These are phyloP conservation scores for Ambrosia artemisiifolia DNA, from an alignment of 129 eudicot genomes.

Conservation along the genomic window DNA sequence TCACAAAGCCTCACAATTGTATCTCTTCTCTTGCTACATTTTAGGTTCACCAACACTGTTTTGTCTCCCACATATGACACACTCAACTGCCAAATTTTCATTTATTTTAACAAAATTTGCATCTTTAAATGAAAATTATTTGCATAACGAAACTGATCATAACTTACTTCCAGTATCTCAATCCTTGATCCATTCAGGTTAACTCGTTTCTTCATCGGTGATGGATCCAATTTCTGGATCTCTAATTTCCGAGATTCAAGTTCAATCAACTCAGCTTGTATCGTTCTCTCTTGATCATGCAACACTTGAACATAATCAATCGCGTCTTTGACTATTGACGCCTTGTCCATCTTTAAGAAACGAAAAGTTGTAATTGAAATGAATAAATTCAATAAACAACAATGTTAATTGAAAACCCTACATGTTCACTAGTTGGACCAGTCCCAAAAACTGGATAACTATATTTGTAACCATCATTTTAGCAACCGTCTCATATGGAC, in stretches of 20 bases:
- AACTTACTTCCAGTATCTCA: conserved; percentile 62
- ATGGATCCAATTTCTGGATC: conserved; percentile 13
- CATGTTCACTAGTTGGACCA: too few species aligned
- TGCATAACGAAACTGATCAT: not conserved
- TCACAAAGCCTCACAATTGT: conserved; percentile 70
- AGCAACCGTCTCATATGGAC: too few species aligned
- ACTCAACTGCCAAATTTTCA: conserved; percentile 41
- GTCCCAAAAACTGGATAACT: too few species aligned
- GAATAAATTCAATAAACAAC: too few species aligned
- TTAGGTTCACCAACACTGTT: conserved; percentile 57
- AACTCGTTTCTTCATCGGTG: conserved; percentile 29
- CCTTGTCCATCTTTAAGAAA: conserved; percentile 73
- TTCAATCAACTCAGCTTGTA: conserved; percentile 49
- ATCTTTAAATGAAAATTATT: not conserved
- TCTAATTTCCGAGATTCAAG: conserved; percentile 39
- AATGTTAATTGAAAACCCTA: too few species aligned
- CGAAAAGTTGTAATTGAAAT: too few species aligned
- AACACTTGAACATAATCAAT: conserved; percentile 59
- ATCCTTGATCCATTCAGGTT: conserved; percentile 28
- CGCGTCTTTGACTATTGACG: conserved; percentile 82
- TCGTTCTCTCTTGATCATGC: conserved; percentile 57
- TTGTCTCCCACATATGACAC: conserved; percentile 58
- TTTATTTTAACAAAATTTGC: not conserved
- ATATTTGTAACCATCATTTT: too few species aligned
- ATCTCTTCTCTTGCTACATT: conserved; percentile 59